phyloP scores from a whole-genome alignment of 257 asterid genomes.

The Misopates orontium region DNA sequence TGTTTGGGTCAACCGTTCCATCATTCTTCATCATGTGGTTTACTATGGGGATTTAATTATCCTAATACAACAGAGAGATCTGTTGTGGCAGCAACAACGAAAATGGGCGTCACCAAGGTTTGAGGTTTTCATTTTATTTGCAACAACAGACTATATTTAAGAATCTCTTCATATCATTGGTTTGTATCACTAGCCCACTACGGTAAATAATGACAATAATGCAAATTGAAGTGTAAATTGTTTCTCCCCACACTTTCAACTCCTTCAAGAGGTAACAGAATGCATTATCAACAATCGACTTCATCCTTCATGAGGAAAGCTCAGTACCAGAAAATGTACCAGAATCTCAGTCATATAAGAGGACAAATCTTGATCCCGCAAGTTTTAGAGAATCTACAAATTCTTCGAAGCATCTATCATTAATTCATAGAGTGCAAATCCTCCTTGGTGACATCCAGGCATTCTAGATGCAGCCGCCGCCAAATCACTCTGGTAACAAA shows the following conservation, averaged over 20 bases:
- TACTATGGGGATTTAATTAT: too few species aligned
- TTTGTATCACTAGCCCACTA: too few species aligned
- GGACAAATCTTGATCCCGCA: constrained; percentile 7
- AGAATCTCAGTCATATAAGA: not conserved
- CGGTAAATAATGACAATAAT: too few species aligned
- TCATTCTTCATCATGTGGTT: constrained; percentile 5
- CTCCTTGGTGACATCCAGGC: constrained; percentile 99
- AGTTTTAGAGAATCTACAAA: constrained; percentile 15
- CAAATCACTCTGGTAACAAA: constrained; percentile 53
- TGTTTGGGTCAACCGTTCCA: constrained; percentile 38
- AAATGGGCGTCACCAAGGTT: too few species aligned
- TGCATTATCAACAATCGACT: not conserved
- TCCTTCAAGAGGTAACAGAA: not conserved
- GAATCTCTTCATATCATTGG: too few species aligned
- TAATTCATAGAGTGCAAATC: constrained; percentile 74
- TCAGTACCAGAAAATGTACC: constrained; percentile 15
- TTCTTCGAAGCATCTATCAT: constrained; percentile 47
- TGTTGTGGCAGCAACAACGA: too few species aligned
- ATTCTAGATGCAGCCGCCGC: constrained; percentile 50
- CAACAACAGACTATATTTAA: too few species aligned
- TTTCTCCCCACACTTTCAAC: too few species aligned
- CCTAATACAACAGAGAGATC: too few species aligned
- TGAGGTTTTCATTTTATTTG: too few species aligned
- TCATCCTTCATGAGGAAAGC: constrained; percentile 7
- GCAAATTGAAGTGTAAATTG: too few species aligned